Evolutionary conservation across 2,329 filamentous ascomycete genomes (phyloP).

Genomic region (Mycosphaerella sp.): DNA sequence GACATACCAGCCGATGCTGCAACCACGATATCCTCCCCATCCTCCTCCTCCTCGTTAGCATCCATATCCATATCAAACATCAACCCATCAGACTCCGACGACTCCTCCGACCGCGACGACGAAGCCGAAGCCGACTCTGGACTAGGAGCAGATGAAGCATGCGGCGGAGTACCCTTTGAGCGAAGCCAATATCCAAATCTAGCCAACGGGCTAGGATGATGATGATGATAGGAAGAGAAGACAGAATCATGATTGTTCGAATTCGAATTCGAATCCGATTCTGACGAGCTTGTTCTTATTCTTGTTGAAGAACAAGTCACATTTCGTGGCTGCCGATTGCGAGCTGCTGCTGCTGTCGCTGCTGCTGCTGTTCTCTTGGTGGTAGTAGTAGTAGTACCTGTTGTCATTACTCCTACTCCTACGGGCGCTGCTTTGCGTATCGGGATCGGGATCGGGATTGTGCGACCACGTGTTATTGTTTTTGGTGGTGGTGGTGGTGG

Average conservation of each 20-base stretch:
- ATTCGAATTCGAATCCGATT: not conserved
- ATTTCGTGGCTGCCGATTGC: not conserved
- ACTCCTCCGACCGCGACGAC: too few species aligned
- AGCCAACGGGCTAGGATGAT: not conserved
- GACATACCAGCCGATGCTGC: not conserved
- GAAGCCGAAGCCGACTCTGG: not conserved
- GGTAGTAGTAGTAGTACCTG: too few species aligned
- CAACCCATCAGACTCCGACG: not conserved
- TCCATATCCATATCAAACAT: not conserved
- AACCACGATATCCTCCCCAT: not conserved
- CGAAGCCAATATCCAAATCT: not conserved
- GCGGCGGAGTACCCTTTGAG: not conserved
- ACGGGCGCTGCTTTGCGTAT: too few species aligned
- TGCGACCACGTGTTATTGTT: not conserved
- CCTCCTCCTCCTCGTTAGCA: not conserved
- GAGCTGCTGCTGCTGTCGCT: too few species aligned
- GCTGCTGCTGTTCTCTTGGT: not conserved
- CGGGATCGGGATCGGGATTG: not conserved
- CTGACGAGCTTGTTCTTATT: not conserved
- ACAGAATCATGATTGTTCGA: too few species aligned
- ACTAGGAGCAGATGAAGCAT: not conserved
- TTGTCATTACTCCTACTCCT: too few species aligned
- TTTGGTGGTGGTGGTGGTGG: not conserved
- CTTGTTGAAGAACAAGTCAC: not conserved
- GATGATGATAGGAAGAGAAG: too few species aligned